Conservation (phyloP, 306 rosid genomes). For the Trichosanthes cucumerina region DNA sequence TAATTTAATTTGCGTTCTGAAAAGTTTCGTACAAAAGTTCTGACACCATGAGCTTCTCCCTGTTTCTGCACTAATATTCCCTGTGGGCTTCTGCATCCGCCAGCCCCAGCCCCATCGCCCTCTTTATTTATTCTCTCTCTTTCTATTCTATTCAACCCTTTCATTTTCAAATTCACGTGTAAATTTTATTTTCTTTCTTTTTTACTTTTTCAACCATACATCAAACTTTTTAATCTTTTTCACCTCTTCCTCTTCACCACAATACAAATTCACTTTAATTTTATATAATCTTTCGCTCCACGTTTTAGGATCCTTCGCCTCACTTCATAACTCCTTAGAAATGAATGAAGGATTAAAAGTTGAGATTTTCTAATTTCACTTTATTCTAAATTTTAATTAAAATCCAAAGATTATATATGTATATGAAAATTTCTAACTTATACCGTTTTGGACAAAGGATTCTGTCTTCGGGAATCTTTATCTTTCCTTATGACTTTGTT, state of each 20-base stretch:
- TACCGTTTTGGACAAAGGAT: neutral
- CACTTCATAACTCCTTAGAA: too few species aligned
- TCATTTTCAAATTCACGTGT: neutral
- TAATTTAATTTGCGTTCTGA: neutral
- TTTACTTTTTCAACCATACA: neutral
- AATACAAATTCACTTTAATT: too few species aligned
- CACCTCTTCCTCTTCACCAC: too few species aligned
- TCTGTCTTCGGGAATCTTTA: neutral
- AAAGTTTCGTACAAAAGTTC: neutral
- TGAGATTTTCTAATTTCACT: too few species aligned
- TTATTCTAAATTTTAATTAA: too few species aligned
- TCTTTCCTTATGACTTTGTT: neutral
- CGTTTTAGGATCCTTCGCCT: too few species aligned
- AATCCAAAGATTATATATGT: too few species aligned
- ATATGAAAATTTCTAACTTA: too few species aligned
- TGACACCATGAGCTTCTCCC: conserved; percentile 9
- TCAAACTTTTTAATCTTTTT: too few species aligned
- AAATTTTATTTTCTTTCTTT: neutral
- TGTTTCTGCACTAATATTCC: conserved; percentile 11
- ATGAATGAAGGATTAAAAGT: too few species aligned
- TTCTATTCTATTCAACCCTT: neutral
- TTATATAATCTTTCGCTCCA: too few species aligned
- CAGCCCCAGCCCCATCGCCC: neutral
- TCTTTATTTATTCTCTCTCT: neutral
- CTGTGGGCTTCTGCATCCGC: neutral